These are phyloP conservation scores for Arabidopsis arenosa DNA, from an alignment of 345 rosid genomes.

Conservation along the genomic window DNA sequence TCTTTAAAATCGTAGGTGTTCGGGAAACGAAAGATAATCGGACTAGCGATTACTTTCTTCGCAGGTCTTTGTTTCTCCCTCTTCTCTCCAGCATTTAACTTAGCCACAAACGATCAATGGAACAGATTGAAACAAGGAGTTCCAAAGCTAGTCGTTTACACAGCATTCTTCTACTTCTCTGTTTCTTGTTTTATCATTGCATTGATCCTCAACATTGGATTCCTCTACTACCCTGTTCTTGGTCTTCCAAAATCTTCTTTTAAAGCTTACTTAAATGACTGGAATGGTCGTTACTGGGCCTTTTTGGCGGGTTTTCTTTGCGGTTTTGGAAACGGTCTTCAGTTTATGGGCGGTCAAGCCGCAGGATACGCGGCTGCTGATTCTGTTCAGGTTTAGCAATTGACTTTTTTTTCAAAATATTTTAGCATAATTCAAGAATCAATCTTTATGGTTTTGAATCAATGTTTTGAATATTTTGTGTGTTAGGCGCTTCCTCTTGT, in stretches of 20 bases:
- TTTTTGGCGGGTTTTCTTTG: constrained; percentile 74
- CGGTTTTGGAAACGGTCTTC: constrained; percentile 86
- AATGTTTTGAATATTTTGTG: background rate
- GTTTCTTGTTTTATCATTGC: constrained; percentile 64
- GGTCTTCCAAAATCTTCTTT: constrained; percentile 62
- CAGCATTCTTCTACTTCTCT: constrained; percentile 83
- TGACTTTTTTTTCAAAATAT: background rate
- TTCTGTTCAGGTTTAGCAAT: constrained; percentile 65
- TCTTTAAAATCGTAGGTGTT: constrained; percentile 52
- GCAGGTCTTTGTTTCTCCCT: constrained; percentile 81
- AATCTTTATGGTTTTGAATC: background rate
- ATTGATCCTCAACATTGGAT: constrained; percentile 56
- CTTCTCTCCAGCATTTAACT: constrained; percentile 88
- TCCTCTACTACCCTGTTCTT: constrained; percentile 69
- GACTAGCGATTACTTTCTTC: constrained; percentile 64
- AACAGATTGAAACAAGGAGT: constrained; percentile 68
- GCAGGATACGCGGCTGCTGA: constrained; percentile 93
- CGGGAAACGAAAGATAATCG: constrained; percentile 67
- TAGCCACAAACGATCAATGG: constrained; percentile 90
- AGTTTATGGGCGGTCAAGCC: constrained; percentile 91
- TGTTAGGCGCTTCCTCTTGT: constrained; percentile 57
- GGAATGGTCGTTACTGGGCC: constrained; percentile 87
- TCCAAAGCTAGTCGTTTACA: constrained; percentile 68
- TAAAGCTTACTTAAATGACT: constrained; percentile 67
- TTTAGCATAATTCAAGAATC: background rate